phyloP scores from a whole-genome alignment of 106 monocot species.

The Cymbidium sinense region DNA sequence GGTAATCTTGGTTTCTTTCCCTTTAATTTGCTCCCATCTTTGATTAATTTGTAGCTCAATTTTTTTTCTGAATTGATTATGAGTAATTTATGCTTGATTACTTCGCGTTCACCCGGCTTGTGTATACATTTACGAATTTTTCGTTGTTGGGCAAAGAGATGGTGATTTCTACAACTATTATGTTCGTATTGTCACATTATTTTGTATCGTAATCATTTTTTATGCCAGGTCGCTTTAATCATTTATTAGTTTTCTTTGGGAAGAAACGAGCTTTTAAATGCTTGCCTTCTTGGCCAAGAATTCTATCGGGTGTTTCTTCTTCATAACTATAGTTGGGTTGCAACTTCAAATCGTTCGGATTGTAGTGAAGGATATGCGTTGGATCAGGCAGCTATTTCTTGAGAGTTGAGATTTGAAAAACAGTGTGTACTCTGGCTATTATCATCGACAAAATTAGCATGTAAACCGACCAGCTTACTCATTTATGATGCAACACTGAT shows the following conservation, averaged over 20 bases:
- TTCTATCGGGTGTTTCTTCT: neutral
- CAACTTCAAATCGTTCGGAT: too few species aligned
- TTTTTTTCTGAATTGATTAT: neutral
- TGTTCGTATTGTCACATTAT: too few species aligned
- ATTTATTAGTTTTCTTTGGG: neutral
- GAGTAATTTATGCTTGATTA: neutral
- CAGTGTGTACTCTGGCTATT: too few species aligned
- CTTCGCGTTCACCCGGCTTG: neutral
- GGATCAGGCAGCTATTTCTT: too few species aligned
- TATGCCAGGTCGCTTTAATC: neutral
- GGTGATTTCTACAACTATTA: neutral
- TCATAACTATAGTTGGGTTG: too few species aligned
- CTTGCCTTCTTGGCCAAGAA: neutral
- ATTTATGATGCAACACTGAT: too few species aligned
- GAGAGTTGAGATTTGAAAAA: too few species aligned
- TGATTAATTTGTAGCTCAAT: neutral
- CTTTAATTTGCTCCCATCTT: neutral
- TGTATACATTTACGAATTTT: neutral
- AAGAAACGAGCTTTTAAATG: neutral
- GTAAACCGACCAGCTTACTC: too few species aligned
- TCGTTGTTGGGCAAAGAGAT: neutral
- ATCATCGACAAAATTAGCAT: too few species aligned
- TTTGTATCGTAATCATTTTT: neutral
- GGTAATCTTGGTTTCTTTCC: conserved; percentile 22
- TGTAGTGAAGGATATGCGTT: too few species aligned